Conservation (phyloP, 1,284 basidiomycete species). For the Puccinia brachypodii region DNA sequence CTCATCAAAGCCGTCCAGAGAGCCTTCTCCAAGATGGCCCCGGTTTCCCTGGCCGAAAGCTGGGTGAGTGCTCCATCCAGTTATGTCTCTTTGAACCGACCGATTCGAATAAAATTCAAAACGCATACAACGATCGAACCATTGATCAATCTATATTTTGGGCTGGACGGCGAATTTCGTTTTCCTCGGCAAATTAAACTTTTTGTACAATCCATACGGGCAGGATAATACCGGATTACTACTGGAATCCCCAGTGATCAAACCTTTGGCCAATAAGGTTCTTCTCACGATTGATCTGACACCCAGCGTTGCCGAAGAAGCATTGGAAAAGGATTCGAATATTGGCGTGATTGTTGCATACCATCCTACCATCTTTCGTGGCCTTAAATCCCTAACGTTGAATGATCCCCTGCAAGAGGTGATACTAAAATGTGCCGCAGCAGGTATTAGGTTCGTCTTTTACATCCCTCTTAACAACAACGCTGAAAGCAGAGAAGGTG, state of each 20-base stretch:
- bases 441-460: conserved; percentile 34
- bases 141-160: background rate
- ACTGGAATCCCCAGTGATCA: conserved; percentile 28
- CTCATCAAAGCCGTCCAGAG: conserved; percentile 34
- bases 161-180: too few relatives aligned
- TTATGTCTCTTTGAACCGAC: background rate
- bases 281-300: conserved; percentile 40
- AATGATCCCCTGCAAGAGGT: conserved; percentile 32
- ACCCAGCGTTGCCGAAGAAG: conserved; percentile 27
- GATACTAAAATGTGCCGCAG: conserved; percentile 32
- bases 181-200: background rate
- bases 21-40: conserved; percentile 37
- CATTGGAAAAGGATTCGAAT: conserved; percentile 19
- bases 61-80: conserved; percentile 29
- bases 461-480: background rate
- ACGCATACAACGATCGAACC: background rate
- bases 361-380: conserved; percentile 38
- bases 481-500: background rate
- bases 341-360: conserved; percentile 35
- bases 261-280: conserved; percentile 20
- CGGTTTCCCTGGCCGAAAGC: conserved; percentile 36
- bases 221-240: conserved; percentile 42
- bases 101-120: background rate
- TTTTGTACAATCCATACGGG: background rate
- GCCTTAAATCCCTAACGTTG: conserved; percentile 15